Percentiles rank a stretch among this genome's conserved stretches.
Conservation (phyloP, 2,329 filamentous ascomycete genomes). For the Fusarium drepaniforme region DNA sequence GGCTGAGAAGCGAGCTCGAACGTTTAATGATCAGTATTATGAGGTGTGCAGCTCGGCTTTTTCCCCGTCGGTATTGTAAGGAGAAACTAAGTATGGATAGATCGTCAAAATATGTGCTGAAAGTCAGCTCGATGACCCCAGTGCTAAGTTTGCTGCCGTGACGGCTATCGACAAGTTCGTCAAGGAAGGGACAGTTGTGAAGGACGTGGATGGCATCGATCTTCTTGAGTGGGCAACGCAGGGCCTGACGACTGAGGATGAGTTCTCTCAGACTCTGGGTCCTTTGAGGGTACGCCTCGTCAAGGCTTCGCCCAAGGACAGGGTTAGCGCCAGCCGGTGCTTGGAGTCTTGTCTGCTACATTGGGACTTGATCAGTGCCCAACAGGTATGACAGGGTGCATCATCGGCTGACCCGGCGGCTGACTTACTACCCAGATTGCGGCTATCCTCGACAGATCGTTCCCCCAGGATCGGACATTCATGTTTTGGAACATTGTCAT, state of each 20-base stretch:
- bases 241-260: constrained; percentile 52
- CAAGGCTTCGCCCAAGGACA: constrained; percentile 65
- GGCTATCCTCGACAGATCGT: constrained; percentile 64
- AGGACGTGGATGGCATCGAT: constrained; percentile 64
- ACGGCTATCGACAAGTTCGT: constrained; percentile 60
- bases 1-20: constrained; percentile 63
- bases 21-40: constrained; percentile 67
- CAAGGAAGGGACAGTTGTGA: constrained; percentile 58
- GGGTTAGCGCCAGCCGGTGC: constrained; percentile 55
- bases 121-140: constrained; percentile 63
- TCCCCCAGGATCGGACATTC: constrained; percentile 60
- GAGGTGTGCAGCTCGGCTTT: constrained; percentile 54
- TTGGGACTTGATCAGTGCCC: constrained; percentile 68
- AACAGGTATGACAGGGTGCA: constrained; percentile 58
- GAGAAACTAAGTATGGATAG: constrained; percentile 43
- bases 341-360: constrained; percentile 66
- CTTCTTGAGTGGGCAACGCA: constrained; percentile 67
- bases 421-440: constrained; percentile 60
- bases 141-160: constrained; percentile 58
- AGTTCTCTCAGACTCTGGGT: constrained; percentile 63
- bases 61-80: background rate
- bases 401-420: background rate
- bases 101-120: constrained; percentile 63
- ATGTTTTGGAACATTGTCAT: constrained; percentile 68
- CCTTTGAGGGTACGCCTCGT: constrained; percentile 62